Evolutionary conservation across 2,329 filamentous ascomycete species (phyloP), one percentile per base, ranked within the genome.

Genomic region (Fusarium dlaminii): DNA sequence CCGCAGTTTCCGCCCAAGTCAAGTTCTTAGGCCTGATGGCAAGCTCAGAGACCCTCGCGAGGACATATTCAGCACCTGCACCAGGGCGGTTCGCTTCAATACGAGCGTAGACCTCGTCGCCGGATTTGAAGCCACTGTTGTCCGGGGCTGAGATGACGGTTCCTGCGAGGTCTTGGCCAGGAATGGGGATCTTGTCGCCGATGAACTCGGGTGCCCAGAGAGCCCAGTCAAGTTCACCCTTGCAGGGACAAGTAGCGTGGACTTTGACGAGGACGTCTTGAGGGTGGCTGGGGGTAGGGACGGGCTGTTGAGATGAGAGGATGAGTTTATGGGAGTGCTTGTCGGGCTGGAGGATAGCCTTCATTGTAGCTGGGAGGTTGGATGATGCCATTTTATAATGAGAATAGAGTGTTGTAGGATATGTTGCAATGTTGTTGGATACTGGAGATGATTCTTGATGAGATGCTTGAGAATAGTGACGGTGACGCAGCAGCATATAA

Each of bases 151-250:
- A 61, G 18, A 82, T 76, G 17, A 86, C 83, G 6, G 77, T 79
- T 14, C 83, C 84, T 1, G 82, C 77, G 27, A 84, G 74, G 62
- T 85, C 84, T 43, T 82, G 81, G 46, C 83, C 79, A 1, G 81
- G 79, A 4, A 81, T 77, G 36, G 78, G 79, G 18, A 70, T 68
- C 61, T 74, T 75, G 58, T 73, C 72, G 12, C 74, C 70, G 43
- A 76, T 72, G 15, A 76, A 65, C 9, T 72, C 68, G 8, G 77
- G 72, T 8, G 72, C 70, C 67, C 69, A 67, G 18, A 75, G 45
- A 5, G 68, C 72, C 82, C 82, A 83, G 52, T 73, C 68, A 5
- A 83, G 78, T 63, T 81, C 81, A 20, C 80, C 79, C 36, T 79
- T 75, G 70, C 78, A 80, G 2, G 80, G 79, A 3, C 81, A 73